phyloP scores from a whole-genome alignment of 1,139 yeast species.

The Yamadazyma atlantica region DNA sequence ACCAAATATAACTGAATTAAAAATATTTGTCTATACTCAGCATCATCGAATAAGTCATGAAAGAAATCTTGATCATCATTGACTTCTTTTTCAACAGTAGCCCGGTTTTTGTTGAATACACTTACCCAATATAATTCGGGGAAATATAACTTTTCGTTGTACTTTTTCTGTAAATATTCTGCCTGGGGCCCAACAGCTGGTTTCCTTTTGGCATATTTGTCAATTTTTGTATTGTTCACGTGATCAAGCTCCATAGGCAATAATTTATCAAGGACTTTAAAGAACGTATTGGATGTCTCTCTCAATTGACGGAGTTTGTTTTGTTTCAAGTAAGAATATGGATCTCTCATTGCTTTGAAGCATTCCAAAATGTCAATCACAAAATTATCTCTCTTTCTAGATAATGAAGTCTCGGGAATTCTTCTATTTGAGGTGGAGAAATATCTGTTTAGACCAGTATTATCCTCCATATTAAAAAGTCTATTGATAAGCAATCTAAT shows the following conservation, averaged over 20 bases:
- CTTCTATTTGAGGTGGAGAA: constrained; percentile 31
- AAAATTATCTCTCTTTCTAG: constrained; percentile 21
- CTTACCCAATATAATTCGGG: constrained; percentile 41
- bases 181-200: constrained; percentile 19
- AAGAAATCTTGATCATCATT: constrained; percentile 29
- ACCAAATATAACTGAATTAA: constrained; percentile 35
- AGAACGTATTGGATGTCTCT: constrained; percentile 23
- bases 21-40: constrained; percentile 29
- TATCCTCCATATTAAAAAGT: constrained; percentile 41
- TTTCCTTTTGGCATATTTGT: constrained; percentile 9
- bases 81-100: constrained; percentile 18
- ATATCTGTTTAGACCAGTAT: constrained; percentile 47
- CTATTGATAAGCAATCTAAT: constrained; percentile 36
- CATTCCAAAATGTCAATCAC: constrained; percentile 35
- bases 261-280: constrained; percentile 27
- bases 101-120: constrained; percentile 22
- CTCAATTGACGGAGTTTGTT: constrained; percentile 22
- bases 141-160: constrained; percentile 23
- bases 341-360: constrained; percentile 36
- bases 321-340: constrained; percentile 30
- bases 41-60: constrained; percentile 24
- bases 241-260: constrained; percentile 29
- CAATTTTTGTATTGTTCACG: constrained; percentile 5
- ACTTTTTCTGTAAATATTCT: constrained; percentile 22
- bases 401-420: constrained; percentile 22